Evolutionary conservation across 192 early-diverging fungal genomes (phyloP), one percentile per base, ranked within the genome.

Genomic region (Chytriomyces hyalinus): DNA sequence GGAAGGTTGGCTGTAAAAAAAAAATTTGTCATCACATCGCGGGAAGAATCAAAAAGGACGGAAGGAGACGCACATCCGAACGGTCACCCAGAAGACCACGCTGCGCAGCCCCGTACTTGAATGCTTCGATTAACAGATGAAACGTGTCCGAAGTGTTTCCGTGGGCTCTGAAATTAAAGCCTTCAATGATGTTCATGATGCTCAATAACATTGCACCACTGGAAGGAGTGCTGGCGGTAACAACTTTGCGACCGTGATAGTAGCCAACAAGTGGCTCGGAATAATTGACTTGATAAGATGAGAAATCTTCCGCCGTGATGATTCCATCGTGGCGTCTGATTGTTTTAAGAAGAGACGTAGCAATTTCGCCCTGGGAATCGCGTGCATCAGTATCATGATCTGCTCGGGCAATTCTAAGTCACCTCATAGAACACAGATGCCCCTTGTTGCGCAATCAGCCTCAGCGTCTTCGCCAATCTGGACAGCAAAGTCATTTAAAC

Each of bases 111-210:
- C 92, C 96, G 76, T 70, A 93, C 78, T 97, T 97, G 77, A 95
- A 89, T 15, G 94, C 89, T 78, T 98, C 97, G 2, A 95, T 87
- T 24, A 95, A 83, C 17, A 94, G 90, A 80, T 98, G 95, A 15
- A 91, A 82, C 68, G 91, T 95, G 17, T 93, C 45, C 8, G 87
- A 84, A 2, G 88, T 87, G 17, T 84, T 80, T 4, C 90, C 91
- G 45, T 90, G 84, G 22, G 76, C 46, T 0, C 80, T 82, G 13
- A 96, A 84, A 57, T 92, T 86, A 80, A 88, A 97, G 60, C 93
- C 88, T 81, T 98, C 97, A 64, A 96, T 78, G 43, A 95, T 88
- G 67, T 97, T 97, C 51, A 98, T 86, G 73, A 95, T 85, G 77
- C 91, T 90, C 48, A 96, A 81, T 46, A 97, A 79, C 15, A 95